phyloP scores from a whole-genome alignment of 495 filamentous ascomycete species.

The Tetracladium marchalianum region DNA sequence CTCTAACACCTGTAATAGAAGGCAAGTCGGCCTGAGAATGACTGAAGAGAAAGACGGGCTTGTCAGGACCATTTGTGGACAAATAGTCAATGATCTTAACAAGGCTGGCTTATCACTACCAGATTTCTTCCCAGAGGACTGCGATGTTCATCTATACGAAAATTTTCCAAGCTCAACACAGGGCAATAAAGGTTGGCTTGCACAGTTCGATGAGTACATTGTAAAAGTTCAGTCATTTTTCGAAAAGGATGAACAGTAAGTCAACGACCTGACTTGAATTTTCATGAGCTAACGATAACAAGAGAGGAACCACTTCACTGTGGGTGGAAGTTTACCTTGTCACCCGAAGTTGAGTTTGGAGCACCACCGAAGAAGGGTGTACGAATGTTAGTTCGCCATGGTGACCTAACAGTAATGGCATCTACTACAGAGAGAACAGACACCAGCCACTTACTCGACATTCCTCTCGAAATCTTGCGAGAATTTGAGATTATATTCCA shows the following conservation, averaged over 20 bases:
- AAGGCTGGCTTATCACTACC: neutral
- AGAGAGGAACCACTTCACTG: neutral
- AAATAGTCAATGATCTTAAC: neutral
- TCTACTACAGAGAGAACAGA: no score
- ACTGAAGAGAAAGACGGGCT: conserved; percentile 1
- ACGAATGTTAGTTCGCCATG: no score
- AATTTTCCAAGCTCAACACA: neutral
- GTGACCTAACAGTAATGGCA: no score
- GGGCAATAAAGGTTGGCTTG: neutral
- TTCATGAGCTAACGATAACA: neutral
- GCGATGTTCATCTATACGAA: neutral
- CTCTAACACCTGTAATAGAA: neutral
- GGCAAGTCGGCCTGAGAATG: neutral
- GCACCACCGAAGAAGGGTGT: no score
- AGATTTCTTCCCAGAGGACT: neutral
- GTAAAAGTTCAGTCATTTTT: neutral
- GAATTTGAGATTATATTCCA: no score
- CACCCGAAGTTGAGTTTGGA: neutral
- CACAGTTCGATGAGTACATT: neutral
- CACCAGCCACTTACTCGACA: no score
- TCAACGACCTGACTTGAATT: no score
- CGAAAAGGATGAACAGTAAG: neutral
- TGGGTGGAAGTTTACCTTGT: neutral
- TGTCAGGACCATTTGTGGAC: neutral
- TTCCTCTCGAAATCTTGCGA: no score